Conservation (phyloP, 257 asterid species). For the Fraxinus pennsylvanica region DNA sequence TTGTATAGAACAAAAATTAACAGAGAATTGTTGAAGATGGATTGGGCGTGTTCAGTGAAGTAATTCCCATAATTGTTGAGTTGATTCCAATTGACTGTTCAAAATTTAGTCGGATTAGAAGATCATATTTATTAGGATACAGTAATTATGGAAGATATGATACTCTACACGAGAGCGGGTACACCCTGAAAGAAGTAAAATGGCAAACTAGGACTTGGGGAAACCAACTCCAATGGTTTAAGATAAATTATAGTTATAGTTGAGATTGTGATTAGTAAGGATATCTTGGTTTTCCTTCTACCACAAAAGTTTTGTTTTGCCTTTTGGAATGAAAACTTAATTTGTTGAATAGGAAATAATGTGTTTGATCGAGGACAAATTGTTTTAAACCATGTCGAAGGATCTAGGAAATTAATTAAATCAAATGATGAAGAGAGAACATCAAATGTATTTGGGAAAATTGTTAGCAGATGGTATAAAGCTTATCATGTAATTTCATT, state of each 20-base stretch:
- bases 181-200: not conserved
- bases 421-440: not conserved
- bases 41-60: not conserved
- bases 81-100: not conserved
- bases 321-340: not conserved
- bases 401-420: not conserved
- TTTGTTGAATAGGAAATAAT: not conserved
- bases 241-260: not conserved
- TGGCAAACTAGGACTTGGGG: not conserved
- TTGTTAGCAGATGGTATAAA: not conserved
- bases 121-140: not conserved
- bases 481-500: not conserved
- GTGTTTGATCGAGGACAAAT: not conserved
- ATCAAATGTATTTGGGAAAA: not conserved
- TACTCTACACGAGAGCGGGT: not conserved
- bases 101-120: not conserved
- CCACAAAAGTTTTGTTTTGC: not conserved
- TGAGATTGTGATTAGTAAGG: not conserved
- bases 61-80: not conserved
- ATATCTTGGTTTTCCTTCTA: not conserved
- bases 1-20: not conserved
- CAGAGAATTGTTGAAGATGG: not conserved
- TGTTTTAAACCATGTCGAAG: not conserved
- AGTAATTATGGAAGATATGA: not conserved
- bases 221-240: not conserved